Base-by-base conservation (phyloP, 495 filamentous ascomycete species). In the Penicillium coprophilum region DNA sequence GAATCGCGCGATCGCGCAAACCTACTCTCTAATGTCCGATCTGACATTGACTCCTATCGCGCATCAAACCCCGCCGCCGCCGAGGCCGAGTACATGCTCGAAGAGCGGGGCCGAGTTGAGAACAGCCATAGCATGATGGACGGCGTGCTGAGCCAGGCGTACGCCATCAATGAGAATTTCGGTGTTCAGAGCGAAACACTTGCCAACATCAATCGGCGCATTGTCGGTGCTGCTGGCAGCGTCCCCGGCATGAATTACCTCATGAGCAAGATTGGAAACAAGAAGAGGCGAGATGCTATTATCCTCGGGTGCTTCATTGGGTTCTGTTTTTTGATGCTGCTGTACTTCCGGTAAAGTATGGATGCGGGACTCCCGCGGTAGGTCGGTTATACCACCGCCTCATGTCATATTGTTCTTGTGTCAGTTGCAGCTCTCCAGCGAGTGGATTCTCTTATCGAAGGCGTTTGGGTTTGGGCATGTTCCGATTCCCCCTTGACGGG, bases 71-170 rank as follows among this genome's bases (percentile, higher is more conserved):
- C 90, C 8, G 88, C 82, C 51, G 82, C 80, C 6, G 89, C 85
- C 36, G 94, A 97, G 73, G 89, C 90, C 19, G 93, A 97, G 40
- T 97, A 96, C 76, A 96, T 99, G 92, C 82, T 97, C 19, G 89
- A 90, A 62, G 94, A 99, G 82, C 82, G 94, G 27, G 71, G 77
- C 46, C 80, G 86, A 55, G 83, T 99, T 64, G 95, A 99, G 61
- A 82, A 88, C 63, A 92, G 89, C 64, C 87, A 97, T 66, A 87
- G 85, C 49, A 82, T 94, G 72, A 89, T 89, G 38, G 94, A 99
- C 67, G 87, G 85, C 52, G 92, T 99, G 40, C 77, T 99, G 56
- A 93, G 88, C 72, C 95, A 97, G 80, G 94, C 94, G 24, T 97
- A 99, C 76, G 92, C 93, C 20, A 91, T 97, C 53, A 94, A 96